Conservation (phyloP, 192 early-diverging fungal species). For the Paraglomus occultum region DNA sequence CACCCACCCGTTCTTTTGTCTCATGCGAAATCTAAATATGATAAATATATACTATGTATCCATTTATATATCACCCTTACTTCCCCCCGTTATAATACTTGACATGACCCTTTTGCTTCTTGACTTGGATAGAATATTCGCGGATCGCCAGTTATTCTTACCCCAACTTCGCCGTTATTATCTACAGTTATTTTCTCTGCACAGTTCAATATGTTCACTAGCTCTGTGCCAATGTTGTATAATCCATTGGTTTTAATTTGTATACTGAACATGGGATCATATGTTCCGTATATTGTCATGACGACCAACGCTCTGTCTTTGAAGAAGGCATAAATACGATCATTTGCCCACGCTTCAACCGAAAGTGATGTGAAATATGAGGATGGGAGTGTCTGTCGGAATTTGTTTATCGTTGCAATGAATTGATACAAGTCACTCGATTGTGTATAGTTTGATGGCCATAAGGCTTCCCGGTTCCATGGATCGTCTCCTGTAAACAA, state of each 20-base stretch:
- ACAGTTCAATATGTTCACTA: conserved; percentile 11
- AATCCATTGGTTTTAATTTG: neutral
- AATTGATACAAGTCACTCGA: conserved; percentile 27
- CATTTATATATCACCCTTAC: too few species aligned
- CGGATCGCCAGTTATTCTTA: conserved; percentile 11
- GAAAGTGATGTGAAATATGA: neutral
- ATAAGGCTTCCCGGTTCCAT: conserved; percentile 30
- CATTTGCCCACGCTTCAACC: conserved; percentile 12
- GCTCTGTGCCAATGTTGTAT: neutral
- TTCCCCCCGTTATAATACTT: too few species aligned
- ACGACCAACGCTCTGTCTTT: conserved; percentile 29
- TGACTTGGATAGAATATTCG: conserved; percentile 5
- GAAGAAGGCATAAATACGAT: conserved; percentile 31
- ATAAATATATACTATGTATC: too few species aligned
- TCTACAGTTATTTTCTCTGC: conserved; percentile 8
- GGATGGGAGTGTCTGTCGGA: neutral
- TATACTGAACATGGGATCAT: neutral
- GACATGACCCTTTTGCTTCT: too few species aligned
- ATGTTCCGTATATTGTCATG: conserved; percentile 28
- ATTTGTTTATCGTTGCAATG: conserved; percentile 21
- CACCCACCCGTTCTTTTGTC: too few species aligned
- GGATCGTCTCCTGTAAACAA: conserved; percentile 28
- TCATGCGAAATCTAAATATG: too few species aligned
- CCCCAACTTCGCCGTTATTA: neutral
- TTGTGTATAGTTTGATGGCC: conserved; percentile 28